Percentiles rank a stretch among this genome's conserved stretches.
Conservation (phyloP, 2,329 filamentous ascomycete species). For the Lasiodiplodia hormozganensis region DNA sequence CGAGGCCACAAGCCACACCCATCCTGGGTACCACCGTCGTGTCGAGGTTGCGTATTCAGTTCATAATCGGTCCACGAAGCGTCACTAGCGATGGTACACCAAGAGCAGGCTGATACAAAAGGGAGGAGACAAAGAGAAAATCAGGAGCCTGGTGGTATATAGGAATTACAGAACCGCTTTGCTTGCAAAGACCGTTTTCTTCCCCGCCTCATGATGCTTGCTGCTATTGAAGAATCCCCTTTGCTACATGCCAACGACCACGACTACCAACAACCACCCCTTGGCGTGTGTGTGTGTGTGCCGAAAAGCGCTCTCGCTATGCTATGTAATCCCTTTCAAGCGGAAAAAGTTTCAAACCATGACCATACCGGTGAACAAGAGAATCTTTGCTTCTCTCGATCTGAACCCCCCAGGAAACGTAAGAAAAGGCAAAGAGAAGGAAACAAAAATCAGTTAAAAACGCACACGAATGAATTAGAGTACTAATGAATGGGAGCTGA, state of each 20-base stretch:
- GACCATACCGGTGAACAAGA: background rate
- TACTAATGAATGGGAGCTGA: background rate
- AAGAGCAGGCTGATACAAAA: background rate
- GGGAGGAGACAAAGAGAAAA: background rate
- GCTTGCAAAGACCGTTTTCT: background rate
- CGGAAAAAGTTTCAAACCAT: background rate
- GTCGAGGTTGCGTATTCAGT: background rate
- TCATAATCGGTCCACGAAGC: background rate
- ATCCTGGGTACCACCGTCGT: constrained; percentile 7
- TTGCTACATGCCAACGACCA: background rate
- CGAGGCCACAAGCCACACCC: constrained; percentile 7
- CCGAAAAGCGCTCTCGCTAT: constrained; percentile 5
- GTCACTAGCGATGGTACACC: background rate
- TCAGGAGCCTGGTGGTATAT: background rate
- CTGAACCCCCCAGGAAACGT: background rate
- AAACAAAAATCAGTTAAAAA: background rate
- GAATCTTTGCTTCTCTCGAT: background rate
- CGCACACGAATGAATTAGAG: background rate
- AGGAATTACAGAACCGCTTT: background rate
- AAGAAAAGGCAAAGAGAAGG: background rate
- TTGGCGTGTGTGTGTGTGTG: background rate
- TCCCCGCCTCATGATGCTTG: background rate
- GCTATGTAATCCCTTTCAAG: background rate
- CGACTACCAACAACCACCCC: background rate
- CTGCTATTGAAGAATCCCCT: background rate